Base-by-base conservation (phyloP, 164 flowering plant genomes). In the Chimonanthus salicifolius region DNA sequence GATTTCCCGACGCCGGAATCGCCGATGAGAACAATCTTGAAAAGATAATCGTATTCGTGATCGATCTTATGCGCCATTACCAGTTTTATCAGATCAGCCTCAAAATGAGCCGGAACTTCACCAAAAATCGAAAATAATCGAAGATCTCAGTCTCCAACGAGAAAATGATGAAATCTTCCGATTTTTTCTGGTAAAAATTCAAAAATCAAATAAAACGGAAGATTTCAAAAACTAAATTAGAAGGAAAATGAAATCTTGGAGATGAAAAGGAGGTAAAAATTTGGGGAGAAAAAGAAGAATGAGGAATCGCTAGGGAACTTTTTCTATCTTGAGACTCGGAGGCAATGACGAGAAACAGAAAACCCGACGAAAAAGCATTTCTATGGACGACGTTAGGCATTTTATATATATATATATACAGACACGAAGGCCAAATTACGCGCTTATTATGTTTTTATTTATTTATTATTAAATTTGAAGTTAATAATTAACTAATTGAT, bases 1-100 rank as follows among this genome's bases (percentile, higher is more conserved):
- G 96, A 90, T 75, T 90, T 90, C 0, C 96, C 96, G 0, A 90
- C 95, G 4, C 95, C 95, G 16, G 92, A 87, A 75, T 90, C 95
- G 0, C 92, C 95, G 64, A 90, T 90, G 86, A 90, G 78, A 49
- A 90, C 94, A 76, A 90, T 90, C 85, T 90, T 90, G 78, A 89
- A 88, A 43, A 90, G 82, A 50, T 91, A 89, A 75, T 91, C 96
- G 74, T 91, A 91, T 80, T 91, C 97, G 63, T 88, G 92, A 84
- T 91, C 97, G 48, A 88, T 87, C 62, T 82, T 88, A 74, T 80
- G 74, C 60, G 91, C 91, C 97, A 89, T 86, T 45, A 5, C 45
- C 48, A 7, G n/a, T 62, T 18, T 33, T 33, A 33, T 33, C 33
- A 33, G 33, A 33, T 33, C 33, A 33, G 33, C 33, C 33, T 33